Conservation (phyloP, 495 filamentous ascomycete species). For the Bombardia bombarda region DNA sequence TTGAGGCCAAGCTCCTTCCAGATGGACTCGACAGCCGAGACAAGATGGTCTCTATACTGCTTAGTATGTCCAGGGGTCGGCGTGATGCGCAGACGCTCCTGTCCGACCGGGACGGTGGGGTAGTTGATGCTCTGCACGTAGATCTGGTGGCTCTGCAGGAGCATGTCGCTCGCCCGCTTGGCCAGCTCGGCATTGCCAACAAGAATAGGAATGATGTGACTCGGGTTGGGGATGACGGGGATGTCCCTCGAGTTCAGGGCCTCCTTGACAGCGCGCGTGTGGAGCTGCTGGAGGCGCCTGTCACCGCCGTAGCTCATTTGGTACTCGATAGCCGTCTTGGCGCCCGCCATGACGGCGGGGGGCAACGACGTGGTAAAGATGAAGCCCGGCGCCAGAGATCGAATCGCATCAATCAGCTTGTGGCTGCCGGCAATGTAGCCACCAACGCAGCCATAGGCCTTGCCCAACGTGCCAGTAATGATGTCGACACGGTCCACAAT, state of each 20-base stretch:
- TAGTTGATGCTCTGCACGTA: conserved; percentile 99
- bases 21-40: conserved; percentile 76
- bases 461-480: conserved; percentile 93
- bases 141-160: conserved; percentile 80
- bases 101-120: conserved; percentile 90
- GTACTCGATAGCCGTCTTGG: conserved; percentile 85
- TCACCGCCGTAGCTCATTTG: conserved; percentile 76
- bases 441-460: conserved; percentile 95
- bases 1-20: conserved; percentile 86
- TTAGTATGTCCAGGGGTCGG: conserved; percentile 87
- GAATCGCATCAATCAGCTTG: conserved; percentile 87
- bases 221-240: conserved; percentile 97
- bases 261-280: conserved; percentile 87
- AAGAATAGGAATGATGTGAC: conserved; percentile 88
- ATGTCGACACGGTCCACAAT: conserved; percentile 95
- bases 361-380: conserved; percentile 98
- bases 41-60: conserved; percentile 73
- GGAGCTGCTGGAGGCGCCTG: conserved; percentile 83
- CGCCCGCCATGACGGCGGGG: conserved; percentile 94
- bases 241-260: conserved; percentile 69
- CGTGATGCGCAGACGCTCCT: conserved; percentile 91
- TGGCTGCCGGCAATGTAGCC: conserved; percentile 92
- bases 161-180: conserved; percentile 78
- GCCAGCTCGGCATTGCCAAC: conserved; percentile 94
- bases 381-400: conserved; percentile 92